phyloP scores from a whole-genome alignment of 129 eudicot genomes.

The Cynara cardunculus region DNA sequence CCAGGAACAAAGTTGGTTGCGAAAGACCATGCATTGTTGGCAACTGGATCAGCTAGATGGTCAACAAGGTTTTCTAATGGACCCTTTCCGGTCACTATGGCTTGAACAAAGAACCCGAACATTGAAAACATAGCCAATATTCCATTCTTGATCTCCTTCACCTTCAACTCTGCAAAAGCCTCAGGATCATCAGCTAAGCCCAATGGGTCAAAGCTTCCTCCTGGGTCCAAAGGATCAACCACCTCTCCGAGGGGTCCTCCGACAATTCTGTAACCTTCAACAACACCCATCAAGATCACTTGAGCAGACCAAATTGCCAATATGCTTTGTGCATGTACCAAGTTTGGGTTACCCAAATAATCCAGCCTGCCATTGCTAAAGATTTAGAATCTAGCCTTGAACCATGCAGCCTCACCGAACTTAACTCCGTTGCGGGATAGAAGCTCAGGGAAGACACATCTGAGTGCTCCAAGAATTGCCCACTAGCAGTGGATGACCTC shows the following conservation, averaged over 20 bases:
- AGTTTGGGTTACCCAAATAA: constrained; percentile 15
- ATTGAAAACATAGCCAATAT: constrained; percentile 9
- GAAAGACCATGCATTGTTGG: constrained; percentile 9
- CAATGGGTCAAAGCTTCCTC: constrained; percentile 19
- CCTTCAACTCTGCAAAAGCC: constrained; percentile 15
- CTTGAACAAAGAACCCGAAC: constrained; percentile 15
- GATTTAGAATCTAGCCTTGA: constrained; percentile 8
- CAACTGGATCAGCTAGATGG: constrained; percentile 6
- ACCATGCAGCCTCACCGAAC: constrained; percentile 11
- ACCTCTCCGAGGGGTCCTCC: constrained; percentile 7
- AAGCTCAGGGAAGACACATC: constrained; percentile 14
- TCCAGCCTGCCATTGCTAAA: constrained; percentile 12
- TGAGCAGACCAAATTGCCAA: constrained; percentile 16
- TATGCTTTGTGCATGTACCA: constrained; percentile 16
- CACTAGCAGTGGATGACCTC: constrained; percentile 12
- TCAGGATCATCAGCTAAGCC: constrained; percentile 13
- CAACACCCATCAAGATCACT: constrained; percentile 13
- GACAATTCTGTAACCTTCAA: constrained; percentile 1
- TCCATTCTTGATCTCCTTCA: constrained; percentile 15
- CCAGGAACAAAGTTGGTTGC: constrained; percentile 17
- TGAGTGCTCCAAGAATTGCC: constrained; percentile 14
- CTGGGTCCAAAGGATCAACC: constrained; percentile 1
- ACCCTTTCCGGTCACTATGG: constrained; percentile 11
- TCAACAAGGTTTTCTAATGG: constrained; percentile 6
- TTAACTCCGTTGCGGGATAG: constrained; percentile 3